Percentiles rank a stretch among this genome's conserved stretches.
Conservation (phyloP, 2,329 filamentous ascomycete species). For the Ceratocystis cacaofunesta region DNA sequence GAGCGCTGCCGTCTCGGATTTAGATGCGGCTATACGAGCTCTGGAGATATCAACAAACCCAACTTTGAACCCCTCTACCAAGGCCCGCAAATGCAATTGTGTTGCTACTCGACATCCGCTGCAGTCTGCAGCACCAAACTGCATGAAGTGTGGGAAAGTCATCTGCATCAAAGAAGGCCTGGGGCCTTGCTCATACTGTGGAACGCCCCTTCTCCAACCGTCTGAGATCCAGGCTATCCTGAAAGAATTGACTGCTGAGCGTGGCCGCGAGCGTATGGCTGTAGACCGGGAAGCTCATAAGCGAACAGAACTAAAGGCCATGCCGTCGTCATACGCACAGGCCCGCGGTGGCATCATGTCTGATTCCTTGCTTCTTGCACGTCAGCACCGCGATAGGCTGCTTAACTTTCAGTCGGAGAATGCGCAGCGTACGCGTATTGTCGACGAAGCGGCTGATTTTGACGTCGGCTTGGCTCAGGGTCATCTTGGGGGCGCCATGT, state of each 20-base stretch:
- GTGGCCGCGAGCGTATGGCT: slow-evolving; percentile 73
- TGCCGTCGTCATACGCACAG: slow-evolving; percentile 44
- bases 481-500: slow-evolving; percentile 46
- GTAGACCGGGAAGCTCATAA: slow-evolving; percentile 59
- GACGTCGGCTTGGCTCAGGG: slow-evolving; percentile 34
- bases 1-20: slow-evolving; percentile 54
- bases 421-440: slow-evolving; percentile 64
- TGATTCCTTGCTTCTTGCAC: slow-evolving; percentile 46
- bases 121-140: slow-evolving; percentile 84
- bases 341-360: slow-evolving; percentile 25
- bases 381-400: slow-evolving; percentile 66
- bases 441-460: slow-evolving; percentile 64
- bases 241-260: slow-evolving; percentile 64
- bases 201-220: slow-evolving; percentile 52
- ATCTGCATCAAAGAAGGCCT: slow-evolving; percentile 89
- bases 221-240: slow-evolving; percentile 77
- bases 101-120: slow-evolving; percentile 78
- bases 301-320: slow-evolving; percentile 47
- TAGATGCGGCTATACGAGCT: slow-evolving; percentile 69
- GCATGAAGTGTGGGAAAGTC: slow-evolving; percentile 81
- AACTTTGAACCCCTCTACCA: slow-evolving; percentile 39
- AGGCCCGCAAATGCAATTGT: slow-evolving; percentile 64
- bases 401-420: slow-evolving; percentile 76
- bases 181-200: slow-evolving; percentile 87
- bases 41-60: slow-evolving; percentile 91